Evolutionary conservation across 257 asterid genomes (phyloP).

Genomic region (Petunia axillaris): DNA sequence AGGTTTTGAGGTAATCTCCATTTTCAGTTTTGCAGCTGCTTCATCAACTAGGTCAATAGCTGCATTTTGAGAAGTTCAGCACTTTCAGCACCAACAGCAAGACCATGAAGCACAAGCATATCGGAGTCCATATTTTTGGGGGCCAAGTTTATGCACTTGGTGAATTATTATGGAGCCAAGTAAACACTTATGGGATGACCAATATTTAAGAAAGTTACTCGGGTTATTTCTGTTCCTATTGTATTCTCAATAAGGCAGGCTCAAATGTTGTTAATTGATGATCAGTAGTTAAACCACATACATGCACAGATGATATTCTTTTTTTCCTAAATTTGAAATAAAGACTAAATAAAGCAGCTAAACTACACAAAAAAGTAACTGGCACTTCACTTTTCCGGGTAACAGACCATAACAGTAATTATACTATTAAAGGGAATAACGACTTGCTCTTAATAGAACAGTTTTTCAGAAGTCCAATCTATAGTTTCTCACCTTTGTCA

Average conservation of each 20-base stretch:
- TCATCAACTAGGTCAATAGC: slow-evolving; percentile 96
- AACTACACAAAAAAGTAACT: background rate
- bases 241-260: background rate
- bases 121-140: slow-evolving; percentile 1
- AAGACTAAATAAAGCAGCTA: background rate
- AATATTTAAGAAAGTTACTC: background rate
- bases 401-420: background rate
- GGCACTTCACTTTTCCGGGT: background rate
- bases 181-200: background rate
- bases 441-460: background rate
- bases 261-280: background rate
- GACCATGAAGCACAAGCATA: background rate
- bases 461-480: background rate
- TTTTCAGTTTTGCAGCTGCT: slow-evolving; percentile 96
- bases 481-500: slow-evolving; percentile 67
- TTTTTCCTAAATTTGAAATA: background rate
- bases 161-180: background rate
- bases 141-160: background rate
- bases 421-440: background rate
- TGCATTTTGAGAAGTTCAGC: slow-evolving; percentile 43
- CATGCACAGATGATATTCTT: background rate
- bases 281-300: background rate
- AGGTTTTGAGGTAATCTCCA: slow-evolving; percentile 98
- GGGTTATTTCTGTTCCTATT: background rate
- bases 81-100: background rate